Base-by-base conservation (phyloP, 83 land plant genomes). In the Picea abies region DNA sequence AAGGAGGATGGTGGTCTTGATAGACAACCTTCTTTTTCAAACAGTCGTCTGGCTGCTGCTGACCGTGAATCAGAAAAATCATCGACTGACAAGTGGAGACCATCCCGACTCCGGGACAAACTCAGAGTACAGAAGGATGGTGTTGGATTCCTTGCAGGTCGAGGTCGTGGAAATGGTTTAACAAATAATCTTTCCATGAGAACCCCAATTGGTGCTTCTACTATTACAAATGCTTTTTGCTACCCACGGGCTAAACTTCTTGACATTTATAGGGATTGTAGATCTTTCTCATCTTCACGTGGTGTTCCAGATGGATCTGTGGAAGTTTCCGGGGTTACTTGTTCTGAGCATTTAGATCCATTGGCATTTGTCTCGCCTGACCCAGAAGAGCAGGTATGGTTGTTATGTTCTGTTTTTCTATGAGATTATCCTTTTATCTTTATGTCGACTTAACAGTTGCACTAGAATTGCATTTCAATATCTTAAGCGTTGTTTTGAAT, bases 241-340 rank as follows among this genome's bases (percentile, higher is more conserved):
- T 96, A 96, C 70, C 98, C 98, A n/a, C 90, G 98, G 83, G 98
- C 90, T 0, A 96, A 94, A 73, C 93, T 96, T 76, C 95, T 96
- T 80, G 98, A 96, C 81, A 87, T 96, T 20, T 96, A 96, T 75
- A 86, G 96, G 62, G 83, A 76, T 23, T 80, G 82, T 66, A 82
- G 79, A 66, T 11, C 29, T n/a, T 67, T 23, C 52, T 79, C 86
- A 20, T 67, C 87, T 63, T 88, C 84, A 73, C 81, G 56, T 76
- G 11, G 80, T 58, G 63, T 84, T 56, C 88, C 93, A 25, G 89
- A 87, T 60, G 88, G 73, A 6, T 63, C 94, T 85, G 91, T 84
- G 37, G 85, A 91, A 84, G 84, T 64, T 44, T 76, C 88, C 2
- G 80, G 82, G 5, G 63, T 96, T 37, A 92, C 95, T n/a, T 81